Evolutionary conservation across 192 early-diverging fungal genomes (phyloP), one percentile per base, ranked within the genome.

Genomic region (Chytriomyces confervae): DNA sequence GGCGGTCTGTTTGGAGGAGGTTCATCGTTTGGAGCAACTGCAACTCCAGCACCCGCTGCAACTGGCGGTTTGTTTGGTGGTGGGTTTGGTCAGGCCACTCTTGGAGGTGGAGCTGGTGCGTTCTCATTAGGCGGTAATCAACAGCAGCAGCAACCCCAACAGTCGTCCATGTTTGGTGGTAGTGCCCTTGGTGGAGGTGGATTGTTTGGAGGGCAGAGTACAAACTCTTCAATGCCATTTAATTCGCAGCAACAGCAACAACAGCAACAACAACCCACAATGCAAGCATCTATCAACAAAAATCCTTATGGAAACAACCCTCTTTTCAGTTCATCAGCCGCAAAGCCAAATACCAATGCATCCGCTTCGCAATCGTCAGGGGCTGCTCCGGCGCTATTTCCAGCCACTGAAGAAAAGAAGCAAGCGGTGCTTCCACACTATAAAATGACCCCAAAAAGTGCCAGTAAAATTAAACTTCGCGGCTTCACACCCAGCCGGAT

Each of bases 221-320:
- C 13, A 63, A 62, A 61, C 53, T 8, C 11, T 44, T 50, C 51
- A 6, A 48, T 64, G 75, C 46, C 62, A 2, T 13, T 48, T 23
- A 67, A 66, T 51, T 68, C 68, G 7, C 24, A 23, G 47, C 20
- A 13, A 29, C 63, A 13, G 62, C 81, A 53, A 44, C 50, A 50
- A 27, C 66, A 50, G 29, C 79, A 66, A 50, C 76, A 45, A 80
- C 80, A 46, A 20, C 77, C 74, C 13, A 23, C 76, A 11, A 78
- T 96, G 27, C 83, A 89, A 10, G 95, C 95, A 5, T 86, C 88
- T 24, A 91, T 98, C 66, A 94, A 95, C 69, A 84, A 86, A 66
- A 92, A 94, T 77, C 95, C 96, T 8, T 98, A 97, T 80, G 97
- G 97, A 36, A 83, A 84, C 57, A 95, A 91, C 64, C 91, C 94